Evolutionary conservation across 2,329 filamentous ascomycete species (phyloP).

Genomic region (Alternaria ethzedia): DNA sequence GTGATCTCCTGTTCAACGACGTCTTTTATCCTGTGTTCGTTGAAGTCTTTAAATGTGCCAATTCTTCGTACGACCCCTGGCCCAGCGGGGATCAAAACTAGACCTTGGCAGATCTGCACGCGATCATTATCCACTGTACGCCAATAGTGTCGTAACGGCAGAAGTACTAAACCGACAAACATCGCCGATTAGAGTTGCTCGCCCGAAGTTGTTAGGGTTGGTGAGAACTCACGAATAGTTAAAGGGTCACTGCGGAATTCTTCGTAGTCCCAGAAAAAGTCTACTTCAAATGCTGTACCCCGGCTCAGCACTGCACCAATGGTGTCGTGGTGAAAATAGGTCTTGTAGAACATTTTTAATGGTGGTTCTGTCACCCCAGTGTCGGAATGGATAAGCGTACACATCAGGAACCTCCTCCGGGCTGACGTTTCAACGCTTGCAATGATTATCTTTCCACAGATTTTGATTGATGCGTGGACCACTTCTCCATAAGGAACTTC

Average conservation of each 20-base stretch:
- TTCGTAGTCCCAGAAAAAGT: not conserved
- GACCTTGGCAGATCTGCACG: fast-evolving
- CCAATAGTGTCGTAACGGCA: not conserved
- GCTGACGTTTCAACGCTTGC: not conserved
- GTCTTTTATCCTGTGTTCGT: fast-evolving
- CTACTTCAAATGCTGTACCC: fast-evolving
- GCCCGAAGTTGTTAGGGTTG: fast-evolving
- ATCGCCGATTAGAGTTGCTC: not conserved
- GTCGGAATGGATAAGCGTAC: fast-evolving
- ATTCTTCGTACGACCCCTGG: not conserved
- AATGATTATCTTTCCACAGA: not conserved
- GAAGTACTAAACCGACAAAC: not conserved
- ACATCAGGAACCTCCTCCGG: no score
- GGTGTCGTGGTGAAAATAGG: not conserved
- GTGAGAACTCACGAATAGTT: not conserved
- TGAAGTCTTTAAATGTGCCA: fast-evolving
- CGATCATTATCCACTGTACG: fast-evolving
- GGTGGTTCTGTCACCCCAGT: fast-evolving
- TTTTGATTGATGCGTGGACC: not conserved
- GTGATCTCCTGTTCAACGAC: not conserved
- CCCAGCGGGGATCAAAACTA: not conserved
- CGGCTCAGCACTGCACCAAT: fast-evolving
- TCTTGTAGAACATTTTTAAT: not conserved
- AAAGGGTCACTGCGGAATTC: not conserved
- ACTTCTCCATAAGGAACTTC: not conserved